phyloP scores from a whole-genome alignment of 2,329 filamentous ascomycete genomes.

The Meredithiella fracta region DNA sequence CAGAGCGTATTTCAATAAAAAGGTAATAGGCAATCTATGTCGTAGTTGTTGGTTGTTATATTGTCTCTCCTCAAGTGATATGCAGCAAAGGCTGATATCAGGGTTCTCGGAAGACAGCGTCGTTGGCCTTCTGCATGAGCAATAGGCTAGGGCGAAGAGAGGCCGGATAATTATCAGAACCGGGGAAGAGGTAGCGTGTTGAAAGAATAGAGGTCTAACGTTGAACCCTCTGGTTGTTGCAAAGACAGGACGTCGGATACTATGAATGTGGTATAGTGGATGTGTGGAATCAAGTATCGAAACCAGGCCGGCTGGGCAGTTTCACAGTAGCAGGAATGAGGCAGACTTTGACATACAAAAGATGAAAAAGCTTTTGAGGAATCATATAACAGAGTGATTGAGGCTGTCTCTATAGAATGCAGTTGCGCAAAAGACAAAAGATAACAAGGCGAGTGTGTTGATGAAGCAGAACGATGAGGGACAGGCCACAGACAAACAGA shows the following conservation, averaged over 20 bases:
- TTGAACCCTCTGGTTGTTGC: not conserved
- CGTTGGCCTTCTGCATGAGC: not conserved
- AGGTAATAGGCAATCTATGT: not conserved
- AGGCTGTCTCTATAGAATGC: not conserved
- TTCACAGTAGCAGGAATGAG: slow-evolving; percentile 6
- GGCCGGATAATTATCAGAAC: not conserved
- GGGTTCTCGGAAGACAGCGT: not conserved
- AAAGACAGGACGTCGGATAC: not conserved
- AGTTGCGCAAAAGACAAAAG: not conserved
- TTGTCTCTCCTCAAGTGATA: not conserved
- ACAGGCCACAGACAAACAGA: not conserved
- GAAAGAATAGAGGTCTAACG: not conserved
- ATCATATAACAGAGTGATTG: not conserved
- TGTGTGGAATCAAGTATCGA: slow-evolving; percentile 1
- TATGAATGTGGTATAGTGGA: not conserved
- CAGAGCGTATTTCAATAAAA: not conserved
- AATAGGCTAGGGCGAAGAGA: not conserved
- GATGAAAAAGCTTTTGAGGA: not conserved
- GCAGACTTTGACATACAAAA: slow-evolving; percentile 5
- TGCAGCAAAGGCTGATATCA: not conserved
- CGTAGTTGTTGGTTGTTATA: not conserved
- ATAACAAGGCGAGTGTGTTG: slow-evolving; percentile 1
- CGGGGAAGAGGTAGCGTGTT: not conserved
- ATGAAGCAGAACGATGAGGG: not conserved
- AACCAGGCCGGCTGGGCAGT: slow-evolving; percentile 14